Percentiles rank a stretch among this genome's conserved stretches.
Conservation (phyloP, 768 basidiomycete species). For the Lactarius vividus region DNA sequence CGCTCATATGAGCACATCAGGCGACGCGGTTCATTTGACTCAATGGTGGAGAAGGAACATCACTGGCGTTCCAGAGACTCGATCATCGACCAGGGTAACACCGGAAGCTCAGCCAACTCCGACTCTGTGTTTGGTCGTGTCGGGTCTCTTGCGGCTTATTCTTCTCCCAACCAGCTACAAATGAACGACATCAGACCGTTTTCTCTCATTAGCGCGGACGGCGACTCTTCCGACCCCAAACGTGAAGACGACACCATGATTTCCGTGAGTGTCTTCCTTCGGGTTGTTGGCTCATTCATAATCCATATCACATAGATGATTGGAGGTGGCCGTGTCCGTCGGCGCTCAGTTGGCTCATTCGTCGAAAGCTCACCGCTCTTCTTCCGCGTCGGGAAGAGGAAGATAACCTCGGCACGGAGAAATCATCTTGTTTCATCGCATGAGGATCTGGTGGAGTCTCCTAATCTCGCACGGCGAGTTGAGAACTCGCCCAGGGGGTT, state of each 20-base stretch:
- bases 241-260: slow-evolving; percentile 84
- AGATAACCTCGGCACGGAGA: slow-evolving; percentile 35
- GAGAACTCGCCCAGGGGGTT: slow-evolving; percentile 61
- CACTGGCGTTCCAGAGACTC: slow-evolving; percentile 33
- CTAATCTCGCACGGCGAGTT: slow-evolving; percentile 47
- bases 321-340: slow-evolving; percentile 71
- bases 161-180: slow-evolving; percentile 38
- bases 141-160: slow-evolving; percentile 31
- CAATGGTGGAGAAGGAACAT: slow-evolving; percentile 56
- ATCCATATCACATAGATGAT: slow-evolving; percentile 54
- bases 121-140: slow-evolving; percentile 64
- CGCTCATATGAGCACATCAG: slow-evolving; percentile 31
- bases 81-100: slow-evolving; percentile 53
- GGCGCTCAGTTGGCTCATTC: slow-evolving; percentile 61
- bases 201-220: slow-evolving; percentile 55
- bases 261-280: slow-evolving; percentile 45
- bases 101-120: slow-evolving; percentile 48
- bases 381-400: slow-evolving; percentile 61
- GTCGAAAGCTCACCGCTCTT: slow-evolving; percentile 68
- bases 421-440: slow-evolving; percentile 28
- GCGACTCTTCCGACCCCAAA: slow-evolving; percentile 44
- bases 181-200: slow-evolving; percentile 60
- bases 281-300: slow-evolving; percentile 3
- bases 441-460: slow-evolving; percentile 42
- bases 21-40: slow-evolving; percentile 54